These are phyloP conservation scores for Phaeosphaeria sp. DNA, from an alignment of 2,329 filamentous ascomycete species.

Conservation along the genomic window DNA sequence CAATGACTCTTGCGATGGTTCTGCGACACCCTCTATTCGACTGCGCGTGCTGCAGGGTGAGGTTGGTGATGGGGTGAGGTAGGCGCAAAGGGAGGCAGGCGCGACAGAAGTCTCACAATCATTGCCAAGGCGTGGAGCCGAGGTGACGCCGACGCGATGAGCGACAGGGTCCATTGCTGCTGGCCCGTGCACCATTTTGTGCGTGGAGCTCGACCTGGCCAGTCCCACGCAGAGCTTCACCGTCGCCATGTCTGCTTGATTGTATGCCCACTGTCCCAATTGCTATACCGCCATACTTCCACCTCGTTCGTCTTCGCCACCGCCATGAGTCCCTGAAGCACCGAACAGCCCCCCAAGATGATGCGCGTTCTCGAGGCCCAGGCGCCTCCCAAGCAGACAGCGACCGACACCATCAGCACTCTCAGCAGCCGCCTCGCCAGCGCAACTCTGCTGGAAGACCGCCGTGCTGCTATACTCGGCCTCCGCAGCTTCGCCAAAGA, in stretches of 20 bases:
- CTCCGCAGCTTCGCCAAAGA: constrained; percentile 95
- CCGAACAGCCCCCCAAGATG: constrained; percentile 39
- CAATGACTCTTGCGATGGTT: background rate
- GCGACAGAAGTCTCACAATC: constrained; percentile 11
- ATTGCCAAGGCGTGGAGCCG: constrained; percentile 27
- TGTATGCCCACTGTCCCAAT: background rate
- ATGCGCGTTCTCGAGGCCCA: constrained; percentile 68
- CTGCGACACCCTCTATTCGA: background rate
- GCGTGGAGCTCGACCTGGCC: constrained; percentile 21
- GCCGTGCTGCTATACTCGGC: constrained; percentile 89
- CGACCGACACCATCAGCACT: constrained; percentile 90
- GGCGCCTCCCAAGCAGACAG: constrained; percentile 94
- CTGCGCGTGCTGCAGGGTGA: constrained; percentile 4
- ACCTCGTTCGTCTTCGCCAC: background rate
- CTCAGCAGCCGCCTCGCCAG: constrained; percentile 86
- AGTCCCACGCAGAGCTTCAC: background rate
- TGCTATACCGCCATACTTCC: background rate
- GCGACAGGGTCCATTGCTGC: constrained; percentile 5
- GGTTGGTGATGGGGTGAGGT: constrained; percentile 10
- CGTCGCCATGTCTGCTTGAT: background rate
- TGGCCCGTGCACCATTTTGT: constrained; percentile 24
- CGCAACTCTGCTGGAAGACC: constrained; percentile 91
- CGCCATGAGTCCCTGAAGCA: constrained; percentile 27
- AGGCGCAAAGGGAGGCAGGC: constrained; percentile 5
- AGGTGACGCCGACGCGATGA: constrained; percentile 20